Conservation (phyloP, 768 basidiomycete species). For the Suillus subluteus region DNA sequence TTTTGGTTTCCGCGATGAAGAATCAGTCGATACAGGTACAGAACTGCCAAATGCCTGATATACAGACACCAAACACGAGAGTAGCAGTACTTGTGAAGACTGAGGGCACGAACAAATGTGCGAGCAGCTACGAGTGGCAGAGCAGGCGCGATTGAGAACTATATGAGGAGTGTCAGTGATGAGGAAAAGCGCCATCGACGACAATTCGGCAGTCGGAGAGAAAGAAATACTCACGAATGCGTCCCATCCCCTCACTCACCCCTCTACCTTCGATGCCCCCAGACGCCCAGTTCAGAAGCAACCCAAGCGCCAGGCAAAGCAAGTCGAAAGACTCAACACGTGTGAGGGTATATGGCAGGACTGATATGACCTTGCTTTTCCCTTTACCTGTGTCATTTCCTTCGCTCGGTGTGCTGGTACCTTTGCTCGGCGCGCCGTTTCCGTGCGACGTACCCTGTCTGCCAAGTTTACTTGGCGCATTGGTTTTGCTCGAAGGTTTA, state of each 20-base stretch:
- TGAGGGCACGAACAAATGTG: slow-evolving; percentile 57
- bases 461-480: neutral
- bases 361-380: slow-evolving; percentile 22
- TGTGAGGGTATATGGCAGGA: neutral
- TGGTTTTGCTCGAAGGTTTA: neutral
- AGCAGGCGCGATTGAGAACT: slow-evolving; percentile 60
- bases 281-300: slow-evolving; percentile 79
- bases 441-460: slow-evolving; percentile 2
- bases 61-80: slow-evolving; percentile 4
- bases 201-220: slow-evolving; percentile 4
- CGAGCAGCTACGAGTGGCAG: slow-evolving; percentile 51
- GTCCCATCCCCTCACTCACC: slow-evolving; percentile 41
- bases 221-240: neutral
- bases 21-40: neutral
- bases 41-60: neutral
- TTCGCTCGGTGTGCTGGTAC: slow-evolving; percentile 3
- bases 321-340: slow-evolving; percentile 60
- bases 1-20: neutral
- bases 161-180: slow-evolving; percentile 7
- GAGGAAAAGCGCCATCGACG: neutral
- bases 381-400: slow-evolving; percentile 18
- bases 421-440: slow-evolving; percentile 16
- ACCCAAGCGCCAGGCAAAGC: slow-evolving; percentile 73
- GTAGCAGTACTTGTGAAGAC: slow-evolving; percentile 37
- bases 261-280: slow-evolving; percentile 49